These are phyloP conservation scores for Lichtheimia hyalospora DNA, from an alignment of 371 early-diverging fungal species.

Conservation along the genomic window DNA sequence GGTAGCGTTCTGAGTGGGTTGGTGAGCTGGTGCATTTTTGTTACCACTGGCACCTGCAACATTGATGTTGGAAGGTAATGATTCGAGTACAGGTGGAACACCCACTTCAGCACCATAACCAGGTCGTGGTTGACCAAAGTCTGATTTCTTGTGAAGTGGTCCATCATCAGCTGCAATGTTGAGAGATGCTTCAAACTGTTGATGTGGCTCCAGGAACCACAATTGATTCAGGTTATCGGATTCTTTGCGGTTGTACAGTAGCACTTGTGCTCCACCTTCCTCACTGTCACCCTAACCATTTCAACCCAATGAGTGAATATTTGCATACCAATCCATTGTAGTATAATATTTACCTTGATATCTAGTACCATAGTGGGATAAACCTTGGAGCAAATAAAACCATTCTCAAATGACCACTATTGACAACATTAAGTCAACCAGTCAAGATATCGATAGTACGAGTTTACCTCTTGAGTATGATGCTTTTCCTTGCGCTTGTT, in stretches of 20 bases:
- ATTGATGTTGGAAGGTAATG: conserved; percentile 43
- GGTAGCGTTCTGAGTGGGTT: background rate
- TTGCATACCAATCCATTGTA: background rate
- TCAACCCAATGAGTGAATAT: background rate
- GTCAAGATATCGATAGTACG: no score
- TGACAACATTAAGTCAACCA: background rate
- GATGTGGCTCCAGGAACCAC: conserved; percentile 48
- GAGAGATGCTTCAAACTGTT: conserved; percentile 35
- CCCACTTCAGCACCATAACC: conserved; percentile 53
- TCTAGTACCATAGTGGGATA: conserved; percentile 45
- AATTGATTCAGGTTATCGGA: conserved; percentile 46
- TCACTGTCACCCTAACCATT: conserved; percentile 19
- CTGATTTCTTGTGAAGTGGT: conserved; percentile 43
- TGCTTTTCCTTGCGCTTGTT: conserved; percentile 34
- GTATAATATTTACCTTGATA: conserved; percentile 32
- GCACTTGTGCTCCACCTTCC: conserved; percentile 46
- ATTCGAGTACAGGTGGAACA: conserved; percentile 37
- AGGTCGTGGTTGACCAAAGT: conserved; percentile 43
- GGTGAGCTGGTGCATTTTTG: no score
- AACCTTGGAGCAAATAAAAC: conserved; percentile 40
- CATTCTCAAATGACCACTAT: conserved; percentile 47
- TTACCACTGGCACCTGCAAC: conserved; percentile 30
- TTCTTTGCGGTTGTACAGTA: conserved; percentile 48
- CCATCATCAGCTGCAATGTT: conserved; percentile 31
- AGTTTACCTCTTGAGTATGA: conserved; percentile 41